A percentile compares a stretch with the other conserved stretches of the same genome.
These are phyloP conservation scores for Ramularia collo-cygni DNA, from an alignment of 2,329 filamentous ascomycete genomes.

Conservation along the genomic window DNA sequence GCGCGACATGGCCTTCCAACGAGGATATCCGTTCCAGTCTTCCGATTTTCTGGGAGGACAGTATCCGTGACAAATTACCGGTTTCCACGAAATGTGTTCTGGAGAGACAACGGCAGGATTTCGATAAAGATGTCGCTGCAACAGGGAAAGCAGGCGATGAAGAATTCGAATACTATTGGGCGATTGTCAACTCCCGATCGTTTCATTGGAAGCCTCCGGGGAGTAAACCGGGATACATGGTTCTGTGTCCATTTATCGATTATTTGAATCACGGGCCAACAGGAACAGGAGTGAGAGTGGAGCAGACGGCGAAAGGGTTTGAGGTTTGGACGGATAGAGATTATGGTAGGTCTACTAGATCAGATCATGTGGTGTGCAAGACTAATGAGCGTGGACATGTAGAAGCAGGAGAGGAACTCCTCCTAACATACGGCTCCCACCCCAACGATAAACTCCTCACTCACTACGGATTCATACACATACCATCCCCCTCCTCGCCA, in stretches of 20 bases:
- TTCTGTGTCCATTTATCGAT: slow-evolving; percentile 65
- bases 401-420: slow-evolving; percentile 46
- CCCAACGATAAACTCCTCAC: slow-evolving; percentile 65
- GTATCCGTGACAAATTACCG: slow-evolving; percentile 36
- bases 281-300: slow-evolving; percentile 41
- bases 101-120: slow-evolving; percentile 26
- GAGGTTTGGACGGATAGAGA: slow-evolving; percentile 46
- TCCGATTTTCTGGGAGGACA: slow-evolving; percentile 49
- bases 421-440: slow-evolving; percentile 63
- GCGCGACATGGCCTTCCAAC: slow-evolving; percentile 50
- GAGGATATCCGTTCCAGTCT: slow-evolving; percentile 53
- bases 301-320: slow-evolving; percentile 47
- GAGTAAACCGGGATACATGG: slow-evolving; percentile 53
- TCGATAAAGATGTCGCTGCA: slow-evolving; percentile 19
- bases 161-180: slow-evolving; percentile 51
- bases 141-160: slow-evolving; percentile 23
- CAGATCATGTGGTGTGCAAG: no score
- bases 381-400: no score
- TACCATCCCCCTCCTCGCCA: slow-evolving; percentile 1
- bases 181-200: slow-evolving; percentile 54
- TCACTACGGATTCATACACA: slow-evolving; percentile 52
- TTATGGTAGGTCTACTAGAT: slow-evolving; percentile 45
- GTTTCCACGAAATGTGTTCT: slow-evolving; percentile 29
- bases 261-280: slow-evolving; percentile 55
- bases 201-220: slow-evolving; percentile 50